A percentile compares a stretch with the other conserved stretches of the same genome.
Evolutionary conservation across 306 rosid species (phyloP).

Genomic region (Lathyrus aphaca): DNA sequence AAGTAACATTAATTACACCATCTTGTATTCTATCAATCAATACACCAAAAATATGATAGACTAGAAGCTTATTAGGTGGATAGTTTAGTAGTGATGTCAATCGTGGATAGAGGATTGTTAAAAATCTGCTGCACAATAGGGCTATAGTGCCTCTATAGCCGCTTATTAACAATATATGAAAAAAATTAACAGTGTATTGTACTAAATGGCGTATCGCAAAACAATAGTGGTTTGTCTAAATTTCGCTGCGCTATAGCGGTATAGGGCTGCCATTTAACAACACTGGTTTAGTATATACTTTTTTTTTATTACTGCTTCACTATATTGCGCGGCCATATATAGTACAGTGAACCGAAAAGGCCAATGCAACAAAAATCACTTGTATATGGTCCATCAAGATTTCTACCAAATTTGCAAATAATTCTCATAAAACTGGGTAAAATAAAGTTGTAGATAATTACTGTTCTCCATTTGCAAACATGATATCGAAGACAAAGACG

Average conservation of each 20-base stretch:
- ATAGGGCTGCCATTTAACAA: too few relatives aligned
- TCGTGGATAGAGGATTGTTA: too few relatives aligned
- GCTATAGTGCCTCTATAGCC: too few relatives aligned
- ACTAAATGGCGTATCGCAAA: too few relatives aligned
- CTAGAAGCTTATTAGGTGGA: constrained; percentile 9
- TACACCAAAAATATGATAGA: constrained; percentile 15
- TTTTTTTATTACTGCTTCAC: not conserved
- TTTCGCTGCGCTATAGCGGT: too few relatives aligned
- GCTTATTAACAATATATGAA: too few relatives aligned
- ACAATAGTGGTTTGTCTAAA: too few relatives aligned
- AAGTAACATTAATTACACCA: constrained; percentile 11
- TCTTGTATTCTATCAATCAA: constrained; percentile 8
- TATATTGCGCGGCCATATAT: constrained; percentile 15
- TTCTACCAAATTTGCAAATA: constrained; percentile 35
- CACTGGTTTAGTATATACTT: constrained; percentile 28
- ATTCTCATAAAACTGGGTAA: constrained; percentile 9
- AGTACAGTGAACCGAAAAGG: constrained; percentile 5
- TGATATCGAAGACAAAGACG: constrained; percentile 81
- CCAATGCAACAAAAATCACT: constrained; percentile 33
- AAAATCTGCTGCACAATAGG: too few relatives aligned
- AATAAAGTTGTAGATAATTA: constrained; percentile 51
- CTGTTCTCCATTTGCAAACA: constrained; percentile 85
- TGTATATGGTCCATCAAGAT: constrained; percentile 20
- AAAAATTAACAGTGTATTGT: too few relatives aligned
- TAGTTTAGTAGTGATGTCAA: constrained; percentile 1